Base-by-base conservation (phyloP, 805 yeast genomes). In the Sugiyamaella smithiae region DNA sequence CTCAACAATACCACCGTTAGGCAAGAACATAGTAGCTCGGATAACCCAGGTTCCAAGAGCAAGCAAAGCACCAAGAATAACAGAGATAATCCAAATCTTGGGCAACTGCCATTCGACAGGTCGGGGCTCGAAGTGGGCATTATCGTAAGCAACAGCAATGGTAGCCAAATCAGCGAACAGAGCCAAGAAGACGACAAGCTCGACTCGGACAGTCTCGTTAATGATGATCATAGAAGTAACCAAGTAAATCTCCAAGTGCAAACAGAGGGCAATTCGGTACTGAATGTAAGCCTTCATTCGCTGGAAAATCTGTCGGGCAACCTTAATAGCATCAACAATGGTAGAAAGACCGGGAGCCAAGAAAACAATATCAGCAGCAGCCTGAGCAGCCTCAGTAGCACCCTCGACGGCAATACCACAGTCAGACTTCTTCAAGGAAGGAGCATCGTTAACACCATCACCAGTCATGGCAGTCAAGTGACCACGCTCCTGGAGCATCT, bases 381-480 rank as follows among this genome's bases (percentile, higher is more conserved):
- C 87, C 78, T 93, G 83, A 61, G 96, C 96, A 73, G 95, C 91
- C 77, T 88, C 96, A 63, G 96, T 85, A 66, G 96, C 90, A 84
- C 96, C 96, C 78, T 88, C 96, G 72, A 88, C 96, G 68, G 97
- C 96, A 78, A 88, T 88, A 85, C 97, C 97, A 66, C 86, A 81
- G 69, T 83, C 89, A 66, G 95, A 95, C 81, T 88, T 88, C 88
- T 88, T 88, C 76, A 88, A 81, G 59, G 96, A 88, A 67, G 97
- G 97, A 66, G 96, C 96, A 76, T 88, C 97, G 80, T 88, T 88
- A 70, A 88, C 96, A 87, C 97, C 97, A 71, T 88, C 97, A 85
- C 97, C 97, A 79, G 97, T 88, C 97, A 88, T 88, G 74, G 96
- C 97, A 76, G 89, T 95, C 76, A 88, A 81, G 84, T 85, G 88